Base-by-base conservation (phyloP, 139 green algal species). In the Axilococcus clingmanii region DNA sequence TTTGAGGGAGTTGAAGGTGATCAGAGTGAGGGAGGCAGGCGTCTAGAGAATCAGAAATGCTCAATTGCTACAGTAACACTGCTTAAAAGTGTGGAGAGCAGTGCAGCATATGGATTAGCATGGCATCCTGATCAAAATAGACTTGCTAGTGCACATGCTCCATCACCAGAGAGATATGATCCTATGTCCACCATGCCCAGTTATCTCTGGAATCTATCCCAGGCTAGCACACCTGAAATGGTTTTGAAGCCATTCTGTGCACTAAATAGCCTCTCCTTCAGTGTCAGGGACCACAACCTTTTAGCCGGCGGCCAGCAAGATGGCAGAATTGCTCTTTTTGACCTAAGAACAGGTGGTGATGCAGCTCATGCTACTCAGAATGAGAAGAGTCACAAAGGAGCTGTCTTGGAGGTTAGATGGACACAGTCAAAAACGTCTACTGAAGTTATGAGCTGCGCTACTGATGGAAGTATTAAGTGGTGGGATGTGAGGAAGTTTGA, bases 181-280 rank as follows among this genome's bases (percentile, higher is more conserved):
- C 33, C 33, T 9, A 38, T 12, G 9, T 9, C 33, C n/a, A n/a
- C n/a, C n/a, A n/a, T n/a, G n/a, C n/a, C n/a, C n/a, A n/a, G n/a
- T n/a, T 94, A 93, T 59, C 73, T 95, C n/a, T 96, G 87, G 85
- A 84, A 96, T 49, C 41, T 94, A 2, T 72, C 45, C 69, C 91
- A 89, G 66, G 80, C 88, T n/a, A 88, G 80, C 57, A 72, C 65
- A 5, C 87, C 88, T 11, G 87, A 95, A 29, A 70, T 71, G 28
- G 69, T 82, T 60, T 71, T 96, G 51, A 84, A 68, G 46, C 85
- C 90, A 63, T 78, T 95, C 47, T 80, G n/a, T n/a, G n/a, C n/a
- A n/a, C n/a, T n/a, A n/a, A n/a, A 77, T 52, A 81, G 62, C 35
- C 51, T 85, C 22, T 79, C 82, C 45, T 94, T 86, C 82, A 94